phyloP scores from a whole-genome alignment of 2,329 filamentous ascomycete species.

The Cercospora sp. region DNA sequence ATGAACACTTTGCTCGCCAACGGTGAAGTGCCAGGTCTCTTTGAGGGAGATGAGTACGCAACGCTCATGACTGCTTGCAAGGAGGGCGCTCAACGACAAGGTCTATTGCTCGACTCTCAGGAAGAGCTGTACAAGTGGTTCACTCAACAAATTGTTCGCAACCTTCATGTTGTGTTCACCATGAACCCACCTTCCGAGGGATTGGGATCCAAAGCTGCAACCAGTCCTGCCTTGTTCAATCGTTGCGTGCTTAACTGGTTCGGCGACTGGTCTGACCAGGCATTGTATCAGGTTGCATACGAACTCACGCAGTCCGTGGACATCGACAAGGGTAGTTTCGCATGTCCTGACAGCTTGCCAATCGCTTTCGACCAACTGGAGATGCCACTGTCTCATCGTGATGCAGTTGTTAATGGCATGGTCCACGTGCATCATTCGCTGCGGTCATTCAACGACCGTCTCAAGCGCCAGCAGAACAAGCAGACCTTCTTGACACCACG shows the following conservation, averaged over 20 bases:
- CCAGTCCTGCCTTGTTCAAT: slow-evolving; percentile 97
- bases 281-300: slow-evolving; percentile 93
- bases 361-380: slow-evolving; percentile 84
- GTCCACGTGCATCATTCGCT: slow-evolving; percentile 97
- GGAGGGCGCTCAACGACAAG: slow-evolving; percentile 94
- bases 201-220: slow-evolving; percentile 91
- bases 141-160: slow-evolving; percentile 98
- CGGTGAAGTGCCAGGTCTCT: slow-evolving; percentile 97
- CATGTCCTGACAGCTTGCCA: slow-evolving; percentile 85
- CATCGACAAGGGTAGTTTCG: slow-evolving; percentile 82
- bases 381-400: slow-evolving; percentile 84
- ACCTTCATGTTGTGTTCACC: slow-evolving; percentile 97
- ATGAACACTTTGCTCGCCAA: slow-evolving; percentile 99
- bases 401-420: slow-evolving; percentile 95
- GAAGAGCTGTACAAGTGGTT: slow-evolving; percentile 99
- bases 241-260: slow-evolving; percentile 99
- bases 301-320: slow-evolving; percentile 97
- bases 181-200: slow-evolving; percentile 99
- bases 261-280: slow-evolving; percentile 99
- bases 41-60: slow-evolving; percentile 97
- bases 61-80: slow-evolving; percentile 99
- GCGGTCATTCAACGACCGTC: slow-evolving; percentile 80
- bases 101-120: slow-evolving; percentile 90
- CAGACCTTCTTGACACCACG: slow-evolving; percentile 91
- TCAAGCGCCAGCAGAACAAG: slow-evolving; percentile 89